phyloP scores from a whole-genome alignment of 805 yeast genomes.

The Cyberlindnera mississippiensis region DNA sequence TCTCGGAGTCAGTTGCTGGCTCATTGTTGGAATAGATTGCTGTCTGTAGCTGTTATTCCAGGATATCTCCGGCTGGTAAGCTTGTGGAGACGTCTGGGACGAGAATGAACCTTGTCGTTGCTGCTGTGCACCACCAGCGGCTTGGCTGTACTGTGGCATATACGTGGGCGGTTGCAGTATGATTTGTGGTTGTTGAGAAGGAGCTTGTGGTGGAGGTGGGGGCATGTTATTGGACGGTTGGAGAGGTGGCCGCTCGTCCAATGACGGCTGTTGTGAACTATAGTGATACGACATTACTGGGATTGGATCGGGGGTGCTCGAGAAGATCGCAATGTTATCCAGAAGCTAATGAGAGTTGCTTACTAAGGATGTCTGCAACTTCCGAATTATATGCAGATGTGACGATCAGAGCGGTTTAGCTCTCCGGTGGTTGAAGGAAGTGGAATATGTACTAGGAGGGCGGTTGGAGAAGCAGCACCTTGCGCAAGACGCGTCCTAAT shows the following conservation, averaged over 20 bases:
- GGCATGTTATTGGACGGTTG: slow-evolving; percentile 1
- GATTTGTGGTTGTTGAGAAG: slow-evolving; percentile 8
- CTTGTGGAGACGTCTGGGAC: slow-evolving; percentile 6
- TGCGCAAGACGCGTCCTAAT: too few relatives aligned
- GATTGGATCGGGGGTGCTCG: too few relatives aligned
- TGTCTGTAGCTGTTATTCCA: slow-evolving; percentile 25
- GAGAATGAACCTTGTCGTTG: slow-evolving; percentile 6
- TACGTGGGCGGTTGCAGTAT: slow-evolving; percentile 5
- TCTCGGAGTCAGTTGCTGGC: slow-evolving; percentile 19
- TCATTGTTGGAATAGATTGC: slow-evolving; percentile 16
- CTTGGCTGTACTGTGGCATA: background rate
- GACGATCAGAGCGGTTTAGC: too few relatives aligned
- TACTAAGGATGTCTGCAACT: too few relatives aligned
- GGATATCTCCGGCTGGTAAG: slow-evolving; percentile 16
- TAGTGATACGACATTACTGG: slow-evolving; percentile 25
- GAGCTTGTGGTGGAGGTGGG: slow-evolving; percentile 5
- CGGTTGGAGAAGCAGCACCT: too few relatives aligned
- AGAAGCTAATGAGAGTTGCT: too few relatives aligned
- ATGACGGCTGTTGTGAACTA: slow-evolving; percentile 23
- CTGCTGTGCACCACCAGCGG: background rate
- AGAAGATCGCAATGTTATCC: too few relatives aligned
- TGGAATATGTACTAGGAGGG: background rate
- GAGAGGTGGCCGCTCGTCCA: slow-evolving; percentile 14
- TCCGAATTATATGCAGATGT: too few relatives aligned
- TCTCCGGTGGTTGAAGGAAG: too few relatives aligned